Conservation (phyloP, 208 protist genomes). For the Leishmania tropica region DNA sequence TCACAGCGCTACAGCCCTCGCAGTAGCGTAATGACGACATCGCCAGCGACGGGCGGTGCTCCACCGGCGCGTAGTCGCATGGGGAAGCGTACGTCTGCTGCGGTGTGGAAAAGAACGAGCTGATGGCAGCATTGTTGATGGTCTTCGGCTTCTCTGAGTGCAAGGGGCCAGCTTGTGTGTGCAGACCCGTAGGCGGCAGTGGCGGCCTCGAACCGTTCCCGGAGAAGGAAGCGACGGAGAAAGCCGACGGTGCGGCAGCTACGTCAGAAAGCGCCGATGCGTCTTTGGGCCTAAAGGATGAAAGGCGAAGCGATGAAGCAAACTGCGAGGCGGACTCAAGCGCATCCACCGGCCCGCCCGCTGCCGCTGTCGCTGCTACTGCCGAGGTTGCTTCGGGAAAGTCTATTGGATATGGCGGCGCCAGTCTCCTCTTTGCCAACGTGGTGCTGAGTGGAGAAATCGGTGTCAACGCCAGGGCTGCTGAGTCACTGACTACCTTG, state of each 20-base stretch:
- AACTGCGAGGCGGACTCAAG: too few species aligned
- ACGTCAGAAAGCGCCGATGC: not conserved
- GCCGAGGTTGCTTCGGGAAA: slow-evolving; percentile 2
- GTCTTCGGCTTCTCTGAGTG: not conserved
- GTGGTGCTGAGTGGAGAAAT: not conserved
- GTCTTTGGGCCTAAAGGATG: not conserved
- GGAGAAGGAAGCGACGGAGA: not conserved
- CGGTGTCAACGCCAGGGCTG: not conserved
- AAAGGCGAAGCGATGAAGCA: too few species aligned
- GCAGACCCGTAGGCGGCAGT: not conserved
- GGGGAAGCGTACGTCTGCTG: slow-evolving; percentile 4
- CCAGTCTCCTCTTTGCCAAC: slow-evolving; percentile 3
- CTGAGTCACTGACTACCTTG: not conserved
- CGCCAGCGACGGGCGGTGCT: not conserved
- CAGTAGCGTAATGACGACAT: not conserved
- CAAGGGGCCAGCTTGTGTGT: slow-evolving; percentile 5
- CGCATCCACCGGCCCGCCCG: too few species aligned
- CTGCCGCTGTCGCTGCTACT: not conserved
- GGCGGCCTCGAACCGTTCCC: not conserved
- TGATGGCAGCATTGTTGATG: not conserved
- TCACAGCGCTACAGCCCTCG: not conserved
- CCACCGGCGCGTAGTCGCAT: not conserved
- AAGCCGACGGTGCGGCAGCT: not conserved
- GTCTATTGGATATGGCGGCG: slow-evolving; percentile 26
- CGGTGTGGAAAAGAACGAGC: slow-evolving; percentile 5